Evolutionary conservation across 768 basidiomycete species (phyloP).

Genomic region (Mycena epipterygia): DNA sequence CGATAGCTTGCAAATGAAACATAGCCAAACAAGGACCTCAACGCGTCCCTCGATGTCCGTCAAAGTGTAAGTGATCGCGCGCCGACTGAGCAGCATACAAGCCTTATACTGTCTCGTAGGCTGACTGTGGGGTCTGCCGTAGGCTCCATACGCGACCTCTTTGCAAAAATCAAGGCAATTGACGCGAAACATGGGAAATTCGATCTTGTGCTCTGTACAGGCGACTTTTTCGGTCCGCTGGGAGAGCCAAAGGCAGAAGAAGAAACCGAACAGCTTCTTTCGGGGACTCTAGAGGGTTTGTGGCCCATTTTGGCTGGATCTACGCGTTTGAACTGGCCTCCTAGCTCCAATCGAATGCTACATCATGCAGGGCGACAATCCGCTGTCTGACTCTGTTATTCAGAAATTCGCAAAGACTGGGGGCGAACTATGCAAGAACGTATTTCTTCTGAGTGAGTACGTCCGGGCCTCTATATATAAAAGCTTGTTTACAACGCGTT

Average conservation of each 20-base stretch:
- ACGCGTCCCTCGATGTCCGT: conserved; percentile 43
- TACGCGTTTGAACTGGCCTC: conserved; percentile 27
- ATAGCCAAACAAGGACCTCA: background rate
- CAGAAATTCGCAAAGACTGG: conserved; percentile 82
- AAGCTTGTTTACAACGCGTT: conserved; percentile 26
- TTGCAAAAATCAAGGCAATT: conserved; percentile 85
- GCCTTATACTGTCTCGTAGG: conserved; percentile 43
- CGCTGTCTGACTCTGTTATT: conserved; percentile 79
- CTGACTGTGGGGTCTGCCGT: conserved; percentile 86
- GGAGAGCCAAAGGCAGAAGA: conserved; percentile 53
- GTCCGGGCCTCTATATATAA: background rate
- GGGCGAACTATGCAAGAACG: conserved; percentile 85
- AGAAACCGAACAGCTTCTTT: conserved; percentile 72
- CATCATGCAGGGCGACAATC: conserved; percentile 88
- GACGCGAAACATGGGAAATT: conserved; percentile 96
- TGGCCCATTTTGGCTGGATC: background rate
- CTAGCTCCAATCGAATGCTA: conserved; percentile 92
- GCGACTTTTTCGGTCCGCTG: conserved; percentile 88
- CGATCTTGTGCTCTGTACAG: conserved; percentile 82
- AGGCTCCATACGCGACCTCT: conserved; percentile 81
- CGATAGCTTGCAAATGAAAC: background rate
- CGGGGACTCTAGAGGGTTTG: conserved; percentile 77
- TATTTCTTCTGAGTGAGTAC: conserved; percentile 86
- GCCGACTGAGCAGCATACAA: background rate
- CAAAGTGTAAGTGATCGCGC: conserved; percentile 50